These are phyloP conservation scores for Phytophthora nicotianae DNA, from an alignment of 352 stramenopile species.

Conservation along the genomic window DNA sequence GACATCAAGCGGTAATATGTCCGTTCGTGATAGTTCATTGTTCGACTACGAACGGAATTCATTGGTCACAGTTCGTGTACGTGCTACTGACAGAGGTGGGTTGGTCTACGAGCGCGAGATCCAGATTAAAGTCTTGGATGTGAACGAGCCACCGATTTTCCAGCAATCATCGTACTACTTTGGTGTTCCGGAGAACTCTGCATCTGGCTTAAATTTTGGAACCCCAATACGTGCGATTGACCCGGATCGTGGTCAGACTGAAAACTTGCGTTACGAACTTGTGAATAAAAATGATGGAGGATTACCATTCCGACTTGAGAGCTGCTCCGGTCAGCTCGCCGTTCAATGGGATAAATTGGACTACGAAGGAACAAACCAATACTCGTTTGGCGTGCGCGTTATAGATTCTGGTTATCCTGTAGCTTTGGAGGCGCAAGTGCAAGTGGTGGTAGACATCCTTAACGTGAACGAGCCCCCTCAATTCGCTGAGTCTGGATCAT, in stretches of 20 bases:
- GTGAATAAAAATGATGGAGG: constrained; percentile 41
- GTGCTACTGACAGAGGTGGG: constrained; percentile 41
- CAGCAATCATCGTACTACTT: constrained; percentile 45
- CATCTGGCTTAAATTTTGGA: constrained; percentile 38
- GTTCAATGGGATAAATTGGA: constrained; percentile 56
- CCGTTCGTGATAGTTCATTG: constrained; percentile 32
- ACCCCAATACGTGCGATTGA: constrained; percentile 56
- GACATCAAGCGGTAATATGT: constrained; percentile 46
- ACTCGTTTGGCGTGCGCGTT: constrained; percentile 48
- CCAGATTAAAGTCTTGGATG: constrained; percentile 46
- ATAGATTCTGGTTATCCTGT: constrained; percentile 49
- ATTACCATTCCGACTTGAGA: constrained; percentile 56
- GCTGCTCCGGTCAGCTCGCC: constrained; percentile 53
- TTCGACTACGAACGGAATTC: constrained; percentile 63
- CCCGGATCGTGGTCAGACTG: constrained; percentile 52
- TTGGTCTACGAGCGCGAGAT: constrained; percentile 46
- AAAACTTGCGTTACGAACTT: constrained; percentile 53
- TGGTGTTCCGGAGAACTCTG: constrained; percentile 48
- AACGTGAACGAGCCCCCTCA: constrained; percentile 59
- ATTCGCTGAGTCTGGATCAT: constrained; percentile 32
- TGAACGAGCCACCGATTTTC: constrained; percentile 62
- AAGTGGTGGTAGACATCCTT: constrained; percentile 41
- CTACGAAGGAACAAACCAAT: constrained; percentile 49
- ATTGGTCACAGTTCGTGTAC: constrained; percentile 39
- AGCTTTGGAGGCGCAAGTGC: constrained; percentile 30